Evolutionary conservation across 2,329 filamentous ascomycete genomes (phyloP), one percentile per base, ranked within the genome.

Genomic region (Nannizziopsis barbatae): DNA sequence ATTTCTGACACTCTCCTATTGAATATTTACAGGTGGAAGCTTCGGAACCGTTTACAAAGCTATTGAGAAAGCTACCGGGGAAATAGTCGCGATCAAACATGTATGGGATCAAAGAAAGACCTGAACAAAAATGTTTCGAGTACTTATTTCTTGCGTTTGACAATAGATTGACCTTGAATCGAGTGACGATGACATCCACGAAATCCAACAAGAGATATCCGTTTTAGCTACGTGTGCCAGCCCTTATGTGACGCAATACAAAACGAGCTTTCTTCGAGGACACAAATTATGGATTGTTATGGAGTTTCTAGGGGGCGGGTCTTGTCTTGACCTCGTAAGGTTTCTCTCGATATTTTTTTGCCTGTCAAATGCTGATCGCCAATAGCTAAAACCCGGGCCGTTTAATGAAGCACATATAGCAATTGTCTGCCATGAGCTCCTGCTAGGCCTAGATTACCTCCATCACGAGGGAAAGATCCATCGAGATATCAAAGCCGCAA

Each of bases 271-370:
- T 65, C 77, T 96, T n/a, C 81, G 86, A 57, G 92, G 92, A 20
- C 85, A 89, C 64, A 98, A 96, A 70, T 72, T 98, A 73, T 98
- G 92, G 92, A 98, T 98, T 62, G 87, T 96, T 50, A 98, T 98
- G 92, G 92, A 98, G 67, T 98, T 84, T 62, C 73, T 98, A 9
- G 92, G 92, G 5, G 92, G 92, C 54, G 92, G 92, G 36, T 96
- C 92, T 14, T 95, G 92, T 64, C 75, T 95, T 55, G 92, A 98
- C 65, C 67, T 98, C 73, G 86, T 94, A 77, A 20, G 30, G 11
- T 11, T 35, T 18, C 15, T 8, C 4, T 5, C 2, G 9, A 14
- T 9, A 18, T 44, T 35, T 45, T 17, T 38, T 11, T 11, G 30
- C 17, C 22, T 22, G 10, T 40, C 35, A 42, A 38, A 27, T 35